These are phyloP conservation scores for Globisporangium uncinulatum DNA, from an alignment of 352 stramenopile species.

Conservation along the genomic window DNA sequence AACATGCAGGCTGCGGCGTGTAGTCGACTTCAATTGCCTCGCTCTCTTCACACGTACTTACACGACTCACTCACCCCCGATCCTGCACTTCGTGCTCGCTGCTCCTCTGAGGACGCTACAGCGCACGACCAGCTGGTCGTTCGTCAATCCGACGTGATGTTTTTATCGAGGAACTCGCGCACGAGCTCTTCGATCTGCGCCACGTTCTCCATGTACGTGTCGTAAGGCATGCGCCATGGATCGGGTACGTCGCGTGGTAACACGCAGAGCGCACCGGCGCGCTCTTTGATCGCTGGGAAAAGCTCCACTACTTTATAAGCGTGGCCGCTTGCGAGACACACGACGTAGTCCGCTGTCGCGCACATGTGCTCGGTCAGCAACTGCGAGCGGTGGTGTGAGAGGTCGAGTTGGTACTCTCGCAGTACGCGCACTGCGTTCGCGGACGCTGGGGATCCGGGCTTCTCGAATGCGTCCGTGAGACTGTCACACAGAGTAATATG, in stretches of 20 bases:
- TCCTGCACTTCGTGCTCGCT: no score
- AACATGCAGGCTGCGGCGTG: no score
- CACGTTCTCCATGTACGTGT: conserved; percentile 80
- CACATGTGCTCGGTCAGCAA: conserved; percentile 65
- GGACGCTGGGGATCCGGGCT: conserved; percentile 54
- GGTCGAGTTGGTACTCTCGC: conserved; percentile 70
- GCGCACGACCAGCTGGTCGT: no score
- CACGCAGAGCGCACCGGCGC: conserved; percentile 44
- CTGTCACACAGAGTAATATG: conserved; percentile 16
- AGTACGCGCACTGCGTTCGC: conserved; percentile 57
- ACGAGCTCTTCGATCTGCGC: conserved; percentile 70
- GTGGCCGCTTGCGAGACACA: conserved; percentile 64
- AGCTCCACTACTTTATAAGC: conserved; percentile 58
- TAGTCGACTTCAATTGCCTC: no score
- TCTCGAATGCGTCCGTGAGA: conserved; percentile 69
- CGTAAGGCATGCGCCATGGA: conserved; percentile 80
- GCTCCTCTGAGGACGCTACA: no score
- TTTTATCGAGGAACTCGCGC: conserved; percentile 66
- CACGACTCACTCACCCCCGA: no score
- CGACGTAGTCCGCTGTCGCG: conserved; percentile 59
- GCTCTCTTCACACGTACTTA: no score
- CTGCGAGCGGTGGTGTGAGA: conserved; percentile 59
- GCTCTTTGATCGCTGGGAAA: conserved; percentile 55
- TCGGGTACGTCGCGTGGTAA: conserved; percentile 65
- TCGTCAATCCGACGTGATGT: conserved; percentile 30